phyloP scores from a whole-genome alignment of 352 stramenopile genomes.

The Globisporangium rhizosaccharum region DNA sequence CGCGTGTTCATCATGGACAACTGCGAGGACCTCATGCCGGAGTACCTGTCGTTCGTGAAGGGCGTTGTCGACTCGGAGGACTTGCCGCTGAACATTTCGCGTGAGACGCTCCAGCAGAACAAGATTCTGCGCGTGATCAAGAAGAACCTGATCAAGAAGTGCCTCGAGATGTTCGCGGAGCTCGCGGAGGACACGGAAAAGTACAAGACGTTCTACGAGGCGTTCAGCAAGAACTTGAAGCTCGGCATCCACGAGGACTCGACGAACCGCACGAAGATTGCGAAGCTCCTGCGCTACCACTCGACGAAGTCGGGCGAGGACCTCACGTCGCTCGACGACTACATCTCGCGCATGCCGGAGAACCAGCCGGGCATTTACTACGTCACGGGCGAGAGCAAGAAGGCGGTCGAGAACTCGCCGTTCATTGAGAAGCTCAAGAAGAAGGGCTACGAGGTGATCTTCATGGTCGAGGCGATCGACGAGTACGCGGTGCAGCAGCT shows the following conservation, averaged over 20 bases:
- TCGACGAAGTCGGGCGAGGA: conserved; percentile 98
- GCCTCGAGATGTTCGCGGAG: conserved; percentile 98
- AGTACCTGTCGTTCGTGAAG: conserved; percentile 99
- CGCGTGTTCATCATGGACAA: conserved; percentile 99
- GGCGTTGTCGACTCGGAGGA: conserved; percentile 99
- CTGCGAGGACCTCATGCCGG: conserved; percentile 99
- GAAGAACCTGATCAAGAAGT: conserved; percentile 99
- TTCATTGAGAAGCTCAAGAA: conserved; percentile 99
- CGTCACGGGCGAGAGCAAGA: conserved; percentile 99
- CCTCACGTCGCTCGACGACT: conserved; percentile 97
- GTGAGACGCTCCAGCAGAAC: conserved; percentile 99
- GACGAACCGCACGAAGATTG: conserved; percentile 98
- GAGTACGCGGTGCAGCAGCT: conserved; percentile 99
- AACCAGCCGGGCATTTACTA: conserved; percentile 99
- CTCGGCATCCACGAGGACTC: conserved; percentile 99
- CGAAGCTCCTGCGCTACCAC: conserved; percentile 98
- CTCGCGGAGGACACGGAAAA: conserved; percentile 96
- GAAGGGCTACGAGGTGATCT: conserved; percentile 99
- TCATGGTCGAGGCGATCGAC: conserved; percentile 99
- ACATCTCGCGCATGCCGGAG: conserved; percentile 96
- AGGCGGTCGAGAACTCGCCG: conserved; percentile 97
- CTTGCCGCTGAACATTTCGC: conserved; percentile 99
- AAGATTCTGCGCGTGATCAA: conserved; percentile 99
- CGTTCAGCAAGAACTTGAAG: conserved; percentile 99
- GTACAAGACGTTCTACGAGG: conserved; percentile 99